These are phyloP conservation scores for Smittium culicis DNA, from an alignment of 371 early-diverging fungal species.

Conservation along the genomic window DNA sequence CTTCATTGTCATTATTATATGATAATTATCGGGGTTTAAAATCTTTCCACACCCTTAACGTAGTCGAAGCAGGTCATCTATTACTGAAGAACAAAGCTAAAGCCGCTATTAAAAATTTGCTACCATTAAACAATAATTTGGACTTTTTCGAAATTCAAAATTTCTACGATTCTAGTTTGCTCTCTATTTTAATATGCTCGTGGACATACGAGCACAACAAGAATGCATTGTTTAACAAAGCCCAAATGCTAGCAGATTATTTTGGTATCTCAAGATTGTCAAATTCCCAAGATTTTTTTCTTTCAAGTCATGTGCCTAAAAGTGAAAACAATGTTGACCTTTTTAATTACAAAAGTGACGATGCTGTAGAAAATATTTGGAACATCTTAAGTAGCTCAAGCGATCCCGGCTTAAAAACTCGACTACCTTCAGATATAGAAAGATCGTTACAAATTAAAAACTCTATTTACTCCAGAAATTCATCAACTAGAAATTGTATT, in stretches of 20 bases:
- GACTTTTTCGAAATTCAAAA: neutral
- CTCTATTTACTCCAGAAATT: neutral
- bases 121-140: neutral
- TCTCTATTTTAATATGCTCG: neutral
- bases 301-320: neutral
- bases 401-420: neutral
- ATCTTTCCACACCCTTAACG: neutral
- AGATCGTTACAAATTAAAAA: neutral
- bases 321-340: neutral
- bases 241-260: conserved; percentile 2
- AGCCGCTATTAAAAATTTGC: neutral
- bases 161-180: neutral
- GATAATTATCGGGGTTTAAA: neutral
- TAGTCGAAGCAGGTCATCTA: neutral
- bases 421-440: neutral
- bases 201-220: neutral
- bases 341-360: neutral
- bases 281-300: neutral
- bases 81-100: neutral
- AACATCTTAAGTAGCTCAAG: neutral
- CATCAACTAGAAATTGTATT: neutral
- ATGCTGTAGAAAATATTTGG: neutral
- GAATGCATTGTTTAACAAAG: neutral
- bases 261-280: conserved; percentile 4
- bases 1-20: neutral